These are phyloP conservation scores for Rhododendron vialii DNA, from an alignment of 148 eudicot genomes.

Conservation along the genomic window DNA sequence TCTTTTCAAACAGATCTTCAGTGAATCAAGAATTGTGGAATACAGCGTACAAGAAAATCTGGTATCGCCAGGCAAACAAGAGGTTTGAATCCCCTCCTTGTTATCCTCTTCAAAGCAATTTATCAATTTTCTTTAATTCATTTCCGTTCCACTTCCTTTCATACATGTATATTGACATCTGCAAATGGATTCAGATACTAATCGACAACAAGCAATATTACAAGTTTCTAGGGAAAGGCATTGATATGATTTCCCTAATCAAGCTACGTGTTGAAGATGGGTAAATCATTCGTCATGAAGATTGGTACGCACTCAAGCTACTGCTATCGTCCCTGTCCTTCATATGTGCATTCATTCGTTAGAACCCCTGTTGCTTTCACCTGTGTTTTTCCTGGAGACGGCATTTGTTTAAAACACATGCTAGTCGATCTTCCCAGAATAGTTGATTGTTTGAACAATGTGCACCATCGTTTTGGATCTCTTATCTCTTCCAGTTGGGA, in stretches of 20 bases:
- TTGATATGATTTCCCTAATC: conserved; percentile 71
- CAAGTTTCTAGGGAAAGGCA: conserved; percentile 63
- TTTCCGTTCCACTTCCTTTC: neutral
- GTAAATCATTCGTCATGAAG: conserved; percentile 74
- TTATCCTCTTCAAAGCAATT: neutral
- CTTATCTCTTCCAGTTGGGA: neutral
- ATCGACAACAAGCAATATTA: conserved; percentile 84
- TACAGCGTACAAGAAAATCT: conserved; percentile 55
- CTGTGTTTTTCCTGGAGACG: neutral
- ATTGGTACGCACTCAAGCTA: conserved; percentile 41
- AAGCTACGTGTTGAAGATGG: conserved; percentile 57
- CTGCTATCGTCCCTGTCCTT: neutral
- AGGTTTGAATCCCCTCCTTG: conserved; percentile 35
- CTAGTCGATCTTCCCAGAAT: neutral
- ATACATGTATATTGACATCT: neutral
- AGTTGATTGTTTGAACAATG: neutral
- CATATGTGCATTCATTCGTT: neutral
- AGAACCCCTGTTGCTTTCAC: neutral
- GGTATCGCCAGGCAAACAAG: conserved; percentile 53
- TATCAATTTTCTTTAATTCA: neutral
- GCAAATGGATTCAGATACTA: conserved; percentile 40
- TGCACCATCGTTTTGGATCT: neutral
- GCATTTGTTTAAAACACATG: neutral
- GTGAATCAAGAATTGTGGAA: conserved; percentile 72
- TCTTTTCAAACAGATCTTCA: conserved; percentile 45